phyloP scores from a whole-genome alignment of 768 basidiomycete genomes.

The Termitomyces sp. region DNA sequence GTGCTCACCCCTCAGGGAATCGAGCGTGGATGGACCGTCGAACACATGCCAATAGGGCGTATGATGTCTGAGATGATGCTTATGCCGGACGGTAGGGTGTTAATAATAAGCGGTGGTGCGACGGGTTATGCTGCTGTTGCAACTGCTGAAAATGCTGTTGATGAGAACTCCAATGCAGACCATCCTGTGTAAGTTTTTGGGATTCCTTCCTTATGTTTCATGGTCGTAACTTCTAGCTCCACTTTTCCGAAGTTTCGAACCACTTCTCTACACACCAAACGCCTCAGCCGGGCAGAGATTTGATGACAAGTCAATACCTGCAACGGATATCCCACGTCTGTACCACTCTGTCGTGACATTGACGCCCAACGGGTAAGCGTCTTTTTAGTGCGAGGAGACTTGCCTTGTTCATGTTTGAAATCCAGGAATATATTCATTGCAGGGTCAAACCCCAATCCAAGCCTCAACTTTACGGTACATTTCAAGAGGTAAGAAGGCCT shows the following conservation, averaged over 20 bases:
- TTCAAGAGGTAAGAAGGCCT: slow-evolving; percentile 1
- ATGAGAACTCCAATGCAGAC: slow-evolving; percentile 31
- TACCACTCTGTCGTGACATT: slow-evolving; percentile 61
- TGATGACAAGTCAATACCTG: slow-evolving; percentile 42
- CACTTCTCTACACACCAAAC: slow-evolving; percentile 44
- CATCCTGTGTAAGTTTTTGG: slow-evolving; percentile 19
- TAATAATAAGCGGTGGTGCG: slow-evolving; percentile 4
- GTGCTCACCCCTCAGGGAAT: slow-evolving; percentile 36
- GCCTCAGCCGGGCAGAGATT: slow-evolving; percentile 37
- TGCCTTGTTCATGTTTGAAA: neutral
- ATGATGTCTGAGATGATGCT: slow-evolving; percentile 13
- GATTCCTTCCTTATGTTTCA: neutral
- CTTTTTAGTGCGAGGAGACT: slow-evolving; percentile 19
- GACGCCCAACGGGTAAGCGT: slow-evolving; percentile 46
- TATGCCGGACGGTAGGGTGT: slow-evolving; percentile 3
- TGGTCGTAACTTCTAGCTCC: neutral
- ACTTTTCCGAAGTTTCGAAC: slow-evolving; percentile 30
- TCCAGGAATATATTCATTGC: slow-evolving; percentile 24
- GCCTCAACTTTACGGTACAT: neutral
- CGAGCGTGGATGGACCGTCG: slow-evolving; percentile 39
- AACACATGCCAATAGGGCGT: slow-evolving; percentile 36
- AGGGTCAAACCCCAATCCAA: slow-evolving; percentile 43
- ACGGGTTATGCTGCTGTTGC: slow-evolving; percentile 7
- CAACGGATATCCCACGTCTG: slow-evolving; percentile 43
- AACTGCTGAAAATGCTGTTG: slow-evolving; percentile 24